These are phyloP conservation scores for Diaporthe batatas DNA, from an alignment of 2,329 filamentous ascomycete species.

Conservation along the genomic window DNA sequence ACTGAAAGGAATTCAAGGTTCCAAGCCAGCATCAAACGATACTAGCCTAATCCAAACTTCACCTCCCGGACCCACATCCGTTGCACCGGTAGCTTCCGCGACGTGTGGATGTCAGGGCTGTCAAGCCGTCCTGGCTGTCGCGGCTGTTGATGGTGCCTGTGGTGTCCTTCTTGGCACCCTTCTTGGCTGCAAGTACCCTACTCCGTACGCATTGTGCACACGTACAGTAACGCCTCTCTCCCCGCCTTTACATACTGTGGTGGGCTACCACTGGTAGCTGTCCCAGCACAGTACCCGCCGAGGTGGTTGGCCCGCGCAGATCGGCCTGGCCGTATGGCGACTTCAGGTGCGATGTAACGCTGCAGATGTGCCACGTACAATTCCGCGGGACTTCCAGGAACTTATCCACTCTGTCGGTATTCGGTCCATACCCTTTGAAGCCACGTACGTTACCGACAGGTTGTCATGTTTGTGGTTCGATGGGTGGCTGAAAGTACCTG, in stretches of 20 bases:
- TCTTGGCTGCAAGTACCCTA: background rate
- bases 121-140: slow-evolving; percentile 14
- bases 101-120: background rate
- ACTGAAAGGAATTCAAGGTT: slow-evolving; percentile 14
- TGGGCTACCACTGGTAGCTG: no score
- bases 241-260: no score
- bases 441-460: no score
- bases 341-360: slow-evolving; percentile 7
- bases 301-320: background rate
- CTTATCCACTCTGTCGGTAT: slow-evolving; percentile 15
- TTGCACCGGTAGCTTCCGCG: slow-evolving; percentile 29
- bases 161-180: background rate
- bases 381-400: slow-evolving; percentile 7
- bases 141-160: slow-evolving; percentile 1
- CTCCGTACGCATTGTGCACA: background rate
- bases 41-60: slow-evolving; percentile 5
- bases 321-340: slow-evolving; percentile 18
- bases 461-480: background rate
- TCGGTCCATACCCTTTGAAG: background rate
- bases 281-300: background rate
- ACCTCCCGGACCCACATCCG: background rate
- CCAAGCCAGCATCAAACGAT: slow-evolving; percentile 23
- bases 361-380: background rate
- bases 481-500: background rate
- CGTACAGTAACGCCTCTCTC: background rate